Evolutionary conservation across 768 basidiomycete species (phyloP), one percentile per base, ranked within the genome.

Genomic region (Cyathus striatus): DNA sequence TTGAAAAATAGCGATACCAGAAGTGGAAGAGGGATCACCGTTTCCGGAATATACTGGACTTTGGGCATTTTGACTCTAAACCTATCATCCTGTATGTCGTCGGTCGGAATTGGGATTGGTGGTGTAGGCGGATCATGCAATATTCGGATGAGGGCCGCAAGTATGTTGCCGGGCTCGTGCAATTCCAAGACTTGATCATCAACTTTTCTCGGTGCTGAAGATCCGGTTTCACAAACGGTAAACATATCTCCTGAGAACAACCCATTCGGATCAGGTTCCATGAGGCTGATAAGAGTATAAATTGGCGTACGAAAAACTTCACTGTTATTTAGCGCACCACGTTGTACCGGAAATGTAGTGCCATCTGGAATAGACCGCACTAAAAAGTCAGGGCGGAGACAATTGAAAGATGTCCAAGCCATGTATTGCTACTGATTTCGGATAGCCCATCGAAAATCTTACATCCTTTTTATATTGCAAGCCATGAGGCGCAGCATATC

Each of bases 11-110:
- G 50, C 12, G 77, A 60, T 12, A 61, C 68, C 27, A 87, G 72
- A 14, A 87, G 59, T 17, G 85, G 85, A 7, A 82, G 67, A 1
- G 86, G 86, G 34, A 87, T 79, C 27, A 79, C 62, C 9, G 76
- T 69, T 1, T 63, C 57, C 23, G 61, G 56, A 50, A 74, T 65
- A 49, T 72, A 73, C 40, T 52, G 47, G 37, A 56, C 58, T 27
- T 51, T 55, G 39, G 54, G 66, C 35, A 58, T 45, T 47, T 51
- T 54, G 42, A 53, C 61, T 49, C 46, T 52, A 49, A 55, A 60
- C 54, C 61, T 55, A 46, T 47, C 49, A 38, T 62, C 56, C 40
- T 64, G 38, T 25, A 52, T 33, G 17, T 52, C 50, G 21, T 63
- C 52, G 21, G 23, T 33, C 32, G 43, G 53, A 43, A 52, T 55